Conservation (phyloP, 768 basidiomycete species). For the Amyloporia xantha region DNA sequence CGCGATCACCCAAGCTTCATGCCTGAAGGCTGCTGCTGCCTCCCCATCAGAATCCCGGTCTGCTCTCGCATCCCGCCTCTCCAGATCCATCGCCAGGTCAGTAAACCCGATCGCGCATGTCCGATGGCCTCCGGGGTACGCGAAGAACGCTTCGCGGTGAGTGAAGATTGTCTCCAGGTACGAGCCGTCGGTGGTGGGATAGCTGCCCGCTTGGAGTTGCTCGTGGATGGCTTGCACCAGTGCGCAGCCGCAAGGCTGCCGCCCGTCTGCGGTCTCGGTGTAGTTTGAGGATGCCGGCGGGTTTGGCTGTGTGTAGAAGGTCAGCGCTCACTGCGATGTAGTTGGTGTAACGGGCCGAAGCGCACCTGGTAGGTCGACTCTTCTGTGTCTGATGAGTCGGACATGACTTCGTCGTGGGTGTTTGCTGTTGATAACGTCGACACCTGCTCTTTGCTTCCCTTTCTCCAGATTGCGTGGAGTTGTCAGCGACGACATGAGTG, state of each 20-base stretch:
- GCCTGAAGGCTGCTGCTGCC: constrained; percentile 59
- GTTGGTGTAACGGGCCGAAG: constrained; percentile 1
- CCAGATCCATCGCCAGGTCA: constrained; percentile 59
- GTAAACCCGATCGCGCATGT: constrained; percentile 59
- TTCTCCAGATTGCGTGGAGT: constrained; percentile 12
- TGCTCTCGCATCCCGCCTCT: constrained; percentile 59
- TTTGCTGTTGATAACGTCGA: constrained; percentile 8
- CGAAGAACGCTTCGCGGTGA: constrained; percentile 62
- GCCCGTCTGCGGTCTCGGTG: constrained; percentile 12
- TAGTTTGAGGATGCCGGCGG: constrained; percentile 11
- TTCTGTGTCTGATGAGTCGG: constrained; percentile 22
- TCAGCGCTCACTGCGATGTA: too few species aligned
- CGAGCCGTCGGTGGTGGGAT: constrained; percentile 59
- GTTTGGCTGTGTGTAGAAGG: too few species aligned
- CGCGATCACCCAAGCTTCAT: constrained; percentile 60
- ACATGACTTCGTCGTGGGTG: constrained; percentile 20
- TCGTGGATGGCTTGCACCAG: constrained; percentile 24
- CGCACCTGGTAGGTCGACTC: constrained; percentile 21
- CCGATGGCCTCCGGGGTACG: constrained; percentile 55
- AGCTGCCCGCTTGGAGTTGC: constrained; percentile 21
- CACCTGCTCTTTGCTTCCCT: constrained; percentile 18
- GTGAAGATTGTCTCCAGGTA: constrained; percentile 76
- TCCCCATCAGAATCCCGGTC: constrained; percentile 67
- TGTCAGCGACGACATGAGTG: constrained; percentile 3
- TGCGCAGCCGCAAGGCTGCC: constrained; percentile 24